Evolutionary conservation across 371 early-diverging fungal genomes (phyloP), one percentile per base, ranked within the genome.

Genomic region (Apophysomyces elegans): DNA sequence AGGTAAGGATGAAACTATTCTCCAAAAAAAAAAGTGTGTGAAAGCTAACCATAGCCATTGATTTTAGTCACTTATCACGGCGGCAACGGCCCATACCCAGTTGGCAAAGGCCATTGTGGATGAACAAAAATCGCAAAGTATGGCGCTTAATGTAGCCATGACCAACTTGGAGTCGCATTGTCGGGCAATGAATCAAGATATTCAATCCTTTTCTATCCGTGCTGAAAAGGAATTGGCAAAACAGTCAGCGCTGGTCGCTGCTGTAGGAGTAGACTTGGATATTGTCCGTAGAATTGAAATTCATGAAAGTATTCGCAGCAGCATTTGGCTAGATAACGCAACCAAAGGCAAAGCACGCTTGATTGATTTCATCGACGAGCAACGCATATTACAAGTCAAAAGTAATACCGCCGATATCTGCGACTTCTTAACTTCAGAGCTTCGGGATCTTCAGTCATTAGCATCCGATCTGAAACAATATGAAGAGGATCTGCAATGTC

Each of bases 101-200:
- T 45, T 84, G 21, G 80, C 85, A 38, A 77, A 77, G 61, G 67
- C 66, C 1, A 76, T 84, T 18, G 79, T 84, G 37, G 75, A 79
- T 26, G 85, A 86, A 45, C 83, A 84, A 50, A 77, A 82, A 38
- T 65, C 77, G 2, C 89, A 88, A 62, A 70, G 77, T 32, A 80
- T 82, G 77, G 89, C 89, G 16, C 65, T 88, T 8, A 81, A 80
- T 37, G 89, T 86, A 0, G 89, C 87, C 4, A 60, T 87, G 50
- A 79, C 81, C n/a, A 88, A 87, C 62, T 62, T 88, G 12, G 84
- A 83, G 43, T 68, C 83, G 0, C 86, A 88, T 62, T 76, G 73
- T 21, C 70, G 65, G 60, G 70, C 62, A 0, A 59, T 62, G n/a
- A 56, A 61, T 7, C 39, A 69, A 35, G 58, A 50, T 26, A 59